Conservation (phyloP, 163 green algal genomes). For the Scenedesmus sp. region DNA sequence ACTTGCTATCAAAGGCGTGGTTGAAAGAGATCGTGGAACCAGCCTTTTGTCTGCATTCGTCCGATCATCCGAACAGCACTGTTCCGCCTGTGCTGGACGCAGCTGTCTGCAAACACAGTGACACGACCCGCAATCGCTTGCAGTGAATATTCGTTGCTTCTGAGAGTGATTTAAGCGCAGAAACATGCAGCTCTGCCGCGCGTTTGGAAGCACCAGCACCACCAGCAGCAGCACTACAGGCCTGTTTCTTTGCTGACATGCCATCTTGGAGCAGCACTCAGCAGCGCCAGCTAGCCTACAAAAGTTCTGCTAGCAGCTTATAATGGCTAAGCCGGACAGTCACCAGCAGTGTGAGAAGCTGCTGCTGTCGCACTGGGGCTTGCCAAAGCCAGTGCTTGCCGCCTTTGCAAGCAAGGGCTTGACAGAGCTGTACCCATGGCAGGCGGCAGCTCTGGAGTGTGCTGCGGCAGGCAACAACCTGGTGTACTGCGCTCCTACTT, state of each 20-base stretch:
- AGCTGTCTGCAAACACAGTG: background rate
- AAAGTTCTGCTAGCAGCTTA: background rate
- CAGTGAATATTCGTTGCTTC: too few relatives aligned
- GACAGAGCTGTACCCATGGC: slow-evolving; percentile 79
- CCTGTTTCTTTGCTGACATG: background rate
- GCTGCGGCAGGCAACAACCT: slow-evolving; percentile 76
- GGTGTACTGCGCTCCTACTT: slow-evolving; percentile 77
- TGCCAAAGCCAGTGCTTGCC: slow-evolving; percentile 64
- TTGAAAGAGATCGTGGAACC: too few relatives aligned
- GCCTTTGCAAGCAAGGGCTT: slow-evolving; percentile 74
- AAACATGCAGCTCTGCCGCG: background rate
- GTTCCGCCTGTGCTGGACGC: too few relatives aligned
- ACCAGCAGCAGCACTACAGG: background rate
- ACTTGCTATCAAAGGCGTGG: too few relatives aligned
- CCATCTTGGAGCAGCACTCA: background rate
- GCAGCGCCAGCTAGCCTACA: background rate
- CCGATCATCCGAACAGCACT: background rate
- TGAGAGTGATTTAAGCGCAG: too few relatives aligned
- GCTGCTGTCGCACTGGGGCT: slow-evolving; percentile 62
- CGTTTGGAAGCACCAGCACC: background rate
- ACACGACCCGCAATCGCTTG: background rate
- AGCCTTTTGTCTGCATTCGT: background rate
- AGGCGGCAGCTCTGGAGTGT: slow-evolving; percentile 81
- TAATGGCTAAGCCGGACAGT: background rate
- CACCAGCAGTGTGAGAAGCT: slow-evolving; percentile 34